Evolutionary conservation across 345 rosid species (phyloP), one percentile per base, ranked within the genome.

Genomic region (Arabidopsis suecica): DNA sequence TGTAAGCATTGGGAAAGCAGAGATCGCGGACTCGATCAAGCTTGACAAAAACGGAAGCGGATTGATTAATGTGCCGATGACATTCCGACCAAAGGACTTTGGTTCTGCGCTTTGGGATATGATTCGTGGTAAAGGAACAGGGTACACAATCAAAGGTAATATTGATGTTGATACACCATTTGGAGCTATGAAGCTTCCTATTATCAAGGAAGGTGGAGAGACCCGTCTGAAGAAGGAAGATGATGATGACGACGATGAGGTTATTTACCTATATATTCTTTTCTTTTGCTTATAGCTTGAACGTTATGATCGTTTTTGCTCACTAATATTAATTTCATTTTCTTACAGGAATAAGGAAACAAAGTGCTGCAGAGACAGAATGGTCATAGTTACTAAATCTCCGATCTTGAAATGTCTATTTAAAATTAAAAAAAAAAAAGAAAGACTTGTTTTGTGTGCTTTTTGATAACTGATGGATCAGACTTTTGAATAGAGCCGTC

Each of bases 61-160:
- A 23, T 45, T 59, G 55, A 47, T 96, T n/a, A 89, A 90, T 5
- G 68, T 96, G 50, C 99, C 98, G 0, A 84, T 96, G 72, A 84
- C 93, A 51, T 96, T 96, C 74, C 83, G 83, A 82, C 99, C 99
- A 22, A 96, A 93, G 85, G 99, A 96, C 53, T 89, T 89, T 73
- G 99, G 99, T 64, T 92, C 98, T 8, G 95, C 98, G 1, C 86
- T 96, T 14, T 96, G 99, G 99, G 99, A 96, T 81, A 87, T 96
- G 96, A 96, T 96, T 10, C 86, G 94, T 71, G 99, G 99, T 41
- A 96, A 71, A 79, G 98, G 98, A 51, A 93, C 97, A 7, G 94
- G 97, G 14, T 93, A 96, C 81, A 73, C 85, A 41, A 88, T 96
- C 78, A 96, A 90, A 84, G 99, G 98, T 44, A 61, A 90, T 69